These are phyloP conservation scores for Coemansia sp. DNA, from an alignment of 192 early-diverging fungal genomes.

Conservation along the genomic window DNA sequence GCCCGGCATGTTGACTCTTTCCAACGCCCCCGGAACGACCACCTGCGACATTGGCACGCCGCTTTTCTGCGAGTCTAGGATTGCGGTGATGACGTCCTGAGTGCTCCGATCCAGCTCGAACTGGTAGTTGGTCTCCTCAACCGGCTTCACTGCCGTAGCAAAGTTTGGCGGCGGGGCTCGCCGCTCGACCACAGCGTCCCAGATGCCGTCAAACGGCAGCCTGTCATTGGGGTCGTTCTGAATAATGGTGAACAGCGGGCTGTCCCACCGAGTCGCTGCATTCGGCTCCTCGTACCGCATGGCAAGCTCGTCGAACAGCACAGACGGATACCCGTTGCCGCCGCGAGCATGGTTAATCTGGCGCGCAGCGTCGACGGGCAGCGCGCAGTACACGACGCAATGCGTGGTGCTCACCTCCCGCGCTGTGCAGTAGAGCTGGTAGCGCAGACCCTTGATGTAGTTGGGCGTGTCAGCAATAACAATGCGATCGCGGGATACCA, in stretches of 20 bases:
- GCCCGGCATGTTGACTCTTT: slow-evolving; percentile 60
- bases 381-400: slow-evolving; percentile 75
- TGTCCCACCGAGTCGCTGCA: slow-evolving; percentile 87
- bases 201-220: slow-evolving; percentile 68
- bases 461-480: slow-evolving; percentile 94
- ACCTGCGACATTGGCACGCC: slow-evolving; percentile 57
- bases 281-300: slow-evolving; percentile 96
- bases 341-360: slow-evolving; percentile 54
- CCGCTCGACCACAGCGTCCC: slow-evolving; percentile 70
- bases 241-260: slow-evolving; percentile 88
- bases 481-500: slow-evolving; percentile 77
- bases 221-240: slow-evolving; percentile 58
- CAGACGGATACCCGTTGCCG: slow-evolving; percentile 45
- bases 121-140: slow-evolving; percentile 87
- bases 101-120: slow-evolving; percentile 86
- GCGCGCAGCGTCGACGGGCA: slow-evolving; percentile 54
- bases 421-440: slow-evolving; percentile 91
- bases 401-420: slow-evolving; percentile 83
- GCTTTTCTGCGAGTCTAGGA: slow-evolving; percentile 77
- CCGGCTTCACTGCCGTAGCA: slow-evolving; percentile 87
- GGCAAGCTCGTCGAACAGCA: slow-evolving; percentile 70
- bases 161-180: slow-evolving; percentile 78
- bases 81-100: slow-evolving; percentile 70
- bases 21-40: slow-evolving; percentile 55
- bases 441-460: slow-evolving; percentile 98